Conservation (phyloP, 2,329 filamentous ascomycete genomes). For the Albophoma yamanashiensis region DNA sequence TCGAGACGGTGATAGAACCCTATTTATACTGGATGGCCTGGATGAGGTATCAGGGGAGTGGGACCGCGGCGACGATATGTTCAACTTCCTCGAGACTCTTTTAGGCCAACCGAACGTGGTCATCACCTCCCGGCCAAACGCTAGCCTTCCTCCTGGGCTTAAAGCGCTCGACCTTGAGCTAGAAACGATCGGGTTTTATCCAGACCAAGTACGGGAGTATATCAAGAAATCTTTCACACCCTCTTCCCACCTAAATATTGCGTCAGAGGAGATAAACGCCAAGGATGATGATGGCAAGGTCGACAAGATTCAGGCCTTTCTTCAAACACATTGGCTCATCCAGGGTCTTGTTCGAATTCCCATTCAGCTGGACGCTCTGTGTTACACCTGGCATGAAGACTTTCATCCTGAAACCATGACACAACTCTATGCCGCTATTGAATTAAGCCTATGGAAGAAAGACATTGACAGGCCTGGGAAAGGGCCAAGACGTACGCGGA, state of each 20-base stretch:
- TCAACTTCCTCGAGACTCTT: slow-evolving; percentile 15
- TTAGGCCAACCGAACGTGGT: slow-evolving; percentile 24
- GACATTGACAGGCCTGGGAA: slow-evolving; percentile 20
- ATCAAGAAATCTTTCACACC: slow-evolving; percentile 7
- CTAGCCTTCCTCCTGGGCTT: slow-evolving; percentile 1
- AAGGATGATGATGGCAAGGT: neutral
- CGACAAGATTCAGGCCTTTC: slow-evolving; percentile 18
- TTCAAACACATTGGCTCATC: slow-evolving; percentile 20
- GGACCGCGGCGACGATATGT: slow-evolving; percentile 4
- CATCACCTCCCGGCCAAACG: slow-evolving; percentile 26
- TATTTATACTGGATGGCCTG: slow-evolving; percentile 31
- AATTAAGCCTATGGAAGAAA: slow-evolving; percentile 25
- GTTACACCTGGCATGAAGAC: slow-evolving; percentile 21
- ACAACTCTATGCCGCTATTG: slow-evolving; percentile 20
- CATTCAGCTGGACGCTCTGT: slow-evolving; percentile 32
- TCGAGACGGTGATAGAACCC: slow-evolving; percentile 11
- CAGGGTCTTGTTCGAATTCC: slow-evolving; percentile 28
- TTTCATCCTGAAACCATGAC: slow-evolving; percentile 23
- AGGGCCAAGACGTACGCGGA: slow-evolving; percentile 2
- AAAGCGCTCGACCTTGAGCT: slow-evolving; percentile 19
- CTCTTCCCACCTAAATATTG: neutral
- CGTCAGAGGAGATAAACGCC: neutral
- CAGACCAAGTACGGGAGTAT: slow-evolving; percentile 22
- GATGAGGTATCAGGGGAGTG: slow-evolving; percentile 25
- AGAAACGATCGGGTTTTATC: slow-evolving; percentile 28